Conservation (phyloP, 2,329 filamentous ascomycete genomes). For the Chaetothyriales sp. region DNA sequence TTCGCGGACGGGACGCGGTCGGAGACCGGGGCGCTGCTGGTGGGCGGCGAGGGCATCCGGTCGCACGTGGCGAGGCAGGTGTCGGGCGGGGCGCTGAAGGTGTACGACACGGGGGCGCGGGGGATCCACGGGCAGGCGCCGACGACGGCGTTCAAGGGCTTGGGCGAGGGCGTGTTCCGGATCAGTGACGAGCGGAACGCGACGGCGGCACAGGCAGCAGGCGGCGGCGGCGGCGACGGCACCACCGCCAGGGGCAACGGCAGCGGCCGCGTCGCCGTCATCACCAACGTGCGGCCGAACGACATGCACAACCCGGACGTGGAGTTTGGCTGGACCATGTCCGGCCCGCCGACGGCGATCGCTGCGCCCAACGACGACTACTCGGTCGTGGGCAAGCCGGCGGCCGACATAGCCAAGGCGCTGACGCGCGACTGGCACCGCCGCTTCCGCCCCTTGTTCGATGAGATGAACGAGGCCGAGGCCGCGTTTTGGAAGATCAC, state of each 20-base stretch:
- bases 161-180: constrained; percentile 49
- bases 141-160: constrained; percentile 42
- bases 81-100: constrained; percentile 41
- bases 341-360: constrained; percentile 42
- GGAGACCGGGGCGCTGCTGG: constrained; percentile 42
- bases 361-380: constrained; percentile 45
- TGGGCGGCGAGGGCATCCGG: constrained; percentile 49
- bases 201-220: too few relatives aligned
- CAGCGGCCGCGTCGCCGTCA: constrained; percentile 37
- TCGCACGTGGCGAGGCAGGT: constrained; percentile 46
- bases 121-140: constrained; percentile 53
- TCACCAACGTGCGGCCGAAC: constrained; percentile 47
- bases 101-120: constrained; percentile 47
- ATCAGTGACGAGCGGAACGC: constrained; percentile 36
- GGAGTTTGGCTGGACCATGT: constrained; percentile 51
- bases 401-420: constrained; percentile 13
- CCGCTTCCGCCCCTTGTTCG: constrained; percentile 16
- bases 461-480: constrained; percentile 19
- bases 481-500: constrained; percentile 18
- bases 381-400: constrained; percentile 37
- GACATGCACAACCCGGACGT: constrained; percentile 44
- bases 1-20: constrained; percentile 48
- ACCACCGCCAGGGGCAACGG: too few relatives aligned
- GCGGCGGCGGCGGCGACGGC: too few relatives aligned
- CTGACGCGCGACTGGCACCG: constrained; percentile 19